Base-by-base conservation (phyloP, 75 land plant species). In the Azolla pinnata region DNA sequence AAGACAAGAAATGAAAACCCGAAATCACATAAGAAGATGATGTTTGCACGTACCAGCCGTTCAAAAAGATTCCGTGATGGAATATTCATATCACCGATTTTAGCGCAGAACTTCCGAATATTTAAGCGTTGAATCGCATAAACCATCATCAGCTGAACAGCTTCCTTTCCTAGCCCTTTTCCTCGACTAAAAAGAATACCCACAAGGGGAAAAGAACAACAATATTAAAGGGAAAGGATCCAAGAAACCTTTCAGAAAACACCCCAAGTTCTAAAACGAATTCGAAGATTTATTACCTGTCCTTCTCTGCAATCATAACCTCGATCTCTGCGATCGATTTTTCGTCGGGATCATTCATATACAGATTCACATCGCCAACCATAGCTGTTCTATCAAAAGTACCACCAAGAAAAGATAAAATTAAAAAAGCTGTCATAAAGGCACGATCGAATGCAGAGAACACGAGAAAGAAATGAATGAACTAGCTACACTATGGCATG, bases 341-440 rank as follows among this genome's bases (percentile, higher is more conserved):
- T 57, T 76, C 80, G 65, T 87, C 87, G 62, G 62, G 38, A 38
- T 83, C 84, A 67, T 87, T 83, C 87, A 83, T 73, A 64, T 80
- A 87, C 29, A 87, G 69, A 59, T 87, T 87, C 23, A 87, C 92
- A 72, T 87, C 92, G 35, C 84, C 92, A 42, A 71, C 84, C 92
- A 87, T 83, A 16, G 90, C 89, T 85, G 80, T n/a, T n/a, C n/a
- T n/a, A n/a, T n/a, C n/a, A n/a, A n/a, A n/a, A n/a, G n/a, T n/a
- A n/a, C n/a, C n/a, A n/a, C n/a, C n/a, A n/a, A n/a, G n/a, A n/a
- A n/a, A n/a, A n/a, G n/a, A n/a, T n/a, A n/a, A n/a, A n/a, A n/a
- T n/a, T n/a, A n/a, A n/a, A n/a, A n/a, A n/a, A n/a, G n/a, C n/a
- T n/a, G n/a, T n/a, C n/a, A n/a, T n/a, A n/a, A n/a, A n/a, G n/a